phyloP scores from a whole-genome alignment of 805 yeast genomes.

The Myxozyma neglecta region DNA sequence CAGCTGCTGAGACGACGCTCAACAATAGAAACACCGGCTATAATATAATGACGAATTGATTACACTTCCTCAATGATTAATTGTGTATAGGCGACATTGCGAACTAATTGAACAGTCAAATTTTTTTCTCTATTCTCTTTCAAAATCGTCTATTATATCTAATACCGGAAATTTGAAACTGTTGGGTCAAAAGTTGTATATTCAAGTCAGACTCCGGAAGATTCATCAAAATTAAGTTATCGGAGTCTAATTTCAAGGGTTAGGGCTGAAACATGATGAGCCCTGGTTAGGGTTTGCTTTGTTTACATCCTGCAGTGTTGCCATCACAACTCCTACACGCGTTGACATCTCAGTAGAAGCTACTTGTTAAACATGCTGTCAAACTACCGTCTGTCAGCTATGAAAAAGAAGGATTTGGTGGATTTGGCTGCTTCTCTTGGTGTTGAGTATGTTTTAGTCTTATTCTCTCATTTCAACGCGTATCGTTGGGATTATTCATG shows the following conservation, averaged over 20 bases:
- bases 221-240: background rate
- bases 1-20: background rate
- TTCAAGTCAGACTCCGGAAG: background rate
- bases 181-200: background rate
- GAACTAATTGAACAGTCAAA: no score
- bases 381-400: constrained; percentile 36
- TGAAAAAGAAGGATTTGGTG: constrained; percentile 44
- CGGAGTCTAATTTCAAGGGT: background rate
- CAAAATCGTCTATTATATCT: no score
- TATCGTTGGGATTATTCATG: background rate
- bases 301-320: background rate
- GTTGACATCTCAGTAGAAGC: background rate
- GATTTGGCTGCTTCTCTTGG: constrained; percentile 43
- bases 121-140: no score
- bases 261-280: background rate
- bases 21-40: background rate
- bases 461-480: background rate
- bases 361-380: background rate
- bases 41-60: background rate
- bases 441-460: constrained; percentile 37
- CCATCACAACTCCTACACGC: background rate
- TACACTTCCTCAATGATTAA: background rate
- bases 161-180: background rate
- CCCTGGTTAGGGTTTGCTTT: constrained; percentile 1
- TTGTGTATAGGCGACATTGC: background rate